Base-by-base conservation (phyloP, 306 rosid species). In the Casuarina glauca region DNA sequence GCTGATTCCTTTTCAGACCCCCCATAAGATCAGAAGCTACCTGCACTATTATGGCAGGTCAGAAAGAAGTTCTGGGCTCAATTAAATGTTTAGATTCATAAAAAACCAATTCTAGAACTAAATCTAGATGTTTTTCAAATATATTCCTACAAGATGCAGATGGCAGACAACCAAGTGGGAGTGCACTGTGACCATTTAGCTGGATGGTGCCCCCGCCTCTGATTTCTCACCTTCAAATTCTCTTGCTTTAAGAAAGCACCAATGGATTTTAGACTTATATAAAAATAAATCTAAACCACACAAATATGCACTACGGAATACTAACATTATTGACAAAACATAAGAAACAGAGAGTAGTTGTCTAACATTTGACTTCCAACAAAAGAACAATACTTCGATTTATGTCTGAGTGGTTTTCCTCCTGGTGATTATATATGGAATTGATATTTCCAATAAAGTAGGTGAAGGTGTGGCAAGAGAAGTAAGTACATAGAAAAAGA, bases 21-120 rank as follows among this genome's bases (percentile, higher is more conserved):
- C 49, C 68, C 79, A 9, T 55, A 81, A 80, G 32, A 67, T 46
- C 15, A 78, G 87, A 71, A 72, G 79, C 85, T 53, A 42, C 82
- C 87, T 86, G 78, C 72, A 60, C 39, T 78, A 68, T n/a, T 44
- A 55, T 53, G 3, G 17, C 35, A 16, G 12, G 71, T 66, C 71
- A 66, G 71, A 66, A 26, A 41, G 71, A 42, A 48, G n/a, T 2
- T 26, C 39, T 35, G 11, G 64, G 26, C 35, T 67, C 51, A 42
- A 67, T 9, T 39, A 55, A 54, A 74, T 36, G 4, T 32, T 62
- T 36, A 36, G 50, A 17, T 66, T 35, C 9, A 66, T 15, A 62
- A 32, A 16, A 66, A 41, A 41, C 48, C 3, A 0, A 11, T 2
- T 1, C 35, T 3, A 36, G 38, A 62, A 62, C 13, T 62, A 62